Conservation (phyloP, 1,284 basidiomycete species). For the Cyathus olla region DNA sequence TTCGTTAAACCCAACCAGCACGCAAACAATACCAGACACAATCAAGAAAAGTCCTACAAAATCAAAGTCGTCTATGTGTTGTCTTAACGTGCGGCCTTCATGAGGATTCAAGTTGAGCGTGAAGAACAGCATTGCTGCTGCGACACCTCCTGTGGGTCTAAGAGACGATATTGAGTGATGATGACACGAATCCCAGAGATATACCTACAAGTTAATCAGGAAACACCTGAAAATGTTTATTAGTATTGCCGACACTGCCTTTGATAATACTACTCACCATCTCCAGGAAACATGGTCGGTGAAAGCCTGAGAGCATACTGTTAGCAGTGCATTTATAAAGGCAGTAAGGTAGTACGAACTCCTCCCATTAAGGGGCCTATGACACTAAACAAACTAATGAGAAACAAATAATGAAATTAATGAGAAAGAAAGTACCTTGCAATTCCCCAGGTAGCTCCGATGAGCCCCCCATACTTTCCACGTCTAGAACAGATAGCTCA, state of each 20-base stretch:
- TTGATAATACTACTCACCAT: conserved; percentile 56
- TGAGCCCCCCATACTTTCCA: conserved; percentile 78
- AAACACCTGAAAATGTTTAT: conserved; percentile 63
- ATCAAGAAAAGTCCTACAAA: conserved; percentile 81
- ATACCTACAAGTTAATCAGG: conserved; percentile 75
- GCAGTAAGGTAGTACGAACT: conserved; percentile 50
- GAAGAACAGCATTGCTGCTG: conserved; percentile 78
- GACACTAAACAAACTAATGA: conserved; percentile 55
- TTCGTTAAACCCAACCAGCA: conserved; percentile 88
- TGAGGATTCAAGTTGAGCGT: conserved; percentile 89
- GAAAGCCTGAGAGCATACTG: conserved; percentile 56
- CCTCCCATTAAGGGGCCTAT: conserved; percentile 83
- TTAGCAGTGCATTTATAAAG: background rate
- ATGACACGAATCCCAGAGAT: background rate
- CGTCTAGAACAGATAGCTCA: conserved; percentile 55
- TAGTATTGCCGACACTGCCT: too few species aligned
- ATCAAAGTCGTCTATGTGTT: conserved; percentile 80
- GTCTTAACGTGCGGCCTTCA: conserved; percentile 61
- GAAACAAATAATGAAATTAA: background rate
- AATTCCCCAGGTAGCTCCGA: conserved; percentile 87
- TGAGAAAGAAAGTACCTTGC: conserved; percentile 55
- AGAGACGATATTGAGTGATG: conserved; percentile 4
- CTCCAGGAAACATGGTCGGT: conserved; percentile 82
- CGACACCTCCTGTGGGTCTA: conserved; percentile 83
- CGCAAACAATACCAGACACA: conserved; percentile 76